Base-by-base conservation (phyloP, 2,329 filamentous ascomycete genomes). In the Diaporthe amygdali region DNA sequence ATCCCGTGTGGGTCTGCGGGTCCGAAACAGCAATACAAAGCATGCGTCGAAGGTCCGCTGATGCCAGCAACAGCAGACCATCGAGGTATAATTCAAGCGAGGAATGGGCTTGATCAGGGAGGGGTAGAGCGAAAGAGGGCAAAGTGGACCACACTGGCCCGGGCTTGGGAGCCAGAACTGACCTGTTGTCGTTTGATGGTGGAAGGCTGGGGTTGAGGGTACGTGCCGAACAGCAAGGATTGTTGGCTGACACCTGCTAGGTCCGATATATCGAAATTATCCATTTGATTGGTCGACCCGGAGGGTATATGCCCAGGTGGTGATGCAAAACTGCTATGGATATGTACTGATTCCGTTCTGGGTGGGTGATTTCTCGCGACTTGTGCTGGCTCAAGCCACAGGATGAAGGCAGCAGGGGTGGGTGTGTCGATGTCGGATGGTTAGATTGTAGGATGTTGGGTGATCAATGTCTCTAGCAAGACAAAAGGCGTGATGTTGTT, bases 101-200 rank as follows among this genome's bases (percentile, higher is more conserved):
- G 56, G 37, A 41, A 46, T 46, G 34, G 39, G 25, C 66, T 59
- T 27, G 41, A 30, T 30, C 22, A 41, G 22, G 37, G 69, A 71
- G 46, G 64, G 69, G 52, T 44, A 71, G 27, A n/a, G 22, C 27
- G 34, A 25, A 27, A 61, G 51, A 39, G 54, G 22, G 27, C n/a
- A 27, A 20, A 47, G 71, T 68, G 56, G 56, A 39, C 37, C 63
- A 27, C 22, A 7, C 32, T 37, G 56, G 64, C 27, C 41, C 55
- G 37, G 47, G 59, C 44, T 17, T 39, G 41, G 52, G 30, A 67
- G 32, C 44, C 51, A 59, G n/a, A 34, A 68, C 71, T 72, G 68
- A 72, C 71, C 71, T 72, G 71, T 72, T 71, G 71, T 71, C 71
- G 68, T 66, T 72, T 71, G 64, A 68, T 64, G 14, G 46, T 66